phyloP scores from a whole-genome alignment of 2,329 filamentous ascomycete species.

The Fusarium siculi region DNA sequence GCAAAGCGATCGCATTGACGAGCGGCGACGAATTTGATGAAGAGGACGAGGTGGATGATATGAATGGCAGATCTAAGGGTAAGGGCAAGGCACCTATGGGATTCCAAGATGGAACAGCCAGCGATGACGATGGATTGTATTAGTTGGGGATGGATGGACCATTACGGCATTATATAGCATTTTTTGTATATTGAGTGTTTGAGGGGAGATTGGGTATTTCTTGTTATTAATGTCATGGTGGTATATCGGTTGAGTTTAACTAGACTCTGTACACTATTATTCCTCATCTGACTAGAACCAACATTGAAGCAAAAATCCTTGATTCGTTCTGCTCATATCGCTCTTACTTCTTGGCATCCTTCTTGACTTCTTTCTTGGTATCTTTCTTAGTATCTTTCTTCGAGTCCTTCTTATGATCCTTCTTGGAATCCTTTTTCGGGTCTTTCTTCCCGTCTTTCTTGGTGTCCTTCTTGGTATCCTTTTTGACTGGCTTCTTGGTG shows the following conservation, averaged over 20 bases:
- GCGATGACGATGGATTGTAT: slow-evolving; percentile 68
- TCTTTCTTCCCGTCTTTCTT: slow-evolving; percentile 15
- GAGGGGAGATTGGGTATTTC: slow-evolving; percentile 20
- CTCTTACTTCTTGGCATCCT: slow-evolving; percentile 19
- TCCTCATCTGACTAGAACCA: not conserved
- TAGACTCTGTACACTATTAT: slow-evolving; percentile 25
- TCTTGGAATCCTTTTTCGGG: not conserved
- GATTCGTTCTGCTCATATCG: slow-evolving; percentile 16
- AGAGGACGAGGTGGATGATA: slow-evolving; percentile 48
- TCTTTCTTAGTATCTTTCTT: not conserved
- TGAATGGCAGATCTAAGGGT: slow-evolving; percentile 56
- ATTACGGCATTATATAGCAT: slow-evolving; percentile 17
- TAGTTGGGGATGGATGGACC: slow-evolving; percentile 42
- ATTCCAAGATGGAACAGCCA: slow-evolving; percentile 65
- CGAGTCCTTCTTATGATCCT: not conserved
- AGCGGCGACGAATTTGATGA: slow-evolving; percentile 50
- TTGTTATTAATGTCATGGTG: slow-evolving; percentile 32
- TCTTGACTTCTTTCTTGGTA: slow-evolving; percentile 7
- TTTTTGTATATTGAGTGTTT: slow-evolving; percentile 26
- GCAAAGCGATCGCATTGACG: slow-evolving; percentile 46
- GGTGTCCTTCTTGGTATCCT: not conserved
- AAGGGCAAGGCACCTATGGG: slow-evolving; percentile 66
- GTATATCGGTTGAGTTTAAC: slow-evolving; percentile 30
- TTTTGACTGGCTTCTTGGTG: not conserved
- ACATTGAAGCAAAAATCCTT: slow-evolving; percentile 9